These are phyloP conservation scores for Coccomyxa sp. DNA, from an alignment of 139 green algal genomes.

Conservation along the genomic window DNA sequence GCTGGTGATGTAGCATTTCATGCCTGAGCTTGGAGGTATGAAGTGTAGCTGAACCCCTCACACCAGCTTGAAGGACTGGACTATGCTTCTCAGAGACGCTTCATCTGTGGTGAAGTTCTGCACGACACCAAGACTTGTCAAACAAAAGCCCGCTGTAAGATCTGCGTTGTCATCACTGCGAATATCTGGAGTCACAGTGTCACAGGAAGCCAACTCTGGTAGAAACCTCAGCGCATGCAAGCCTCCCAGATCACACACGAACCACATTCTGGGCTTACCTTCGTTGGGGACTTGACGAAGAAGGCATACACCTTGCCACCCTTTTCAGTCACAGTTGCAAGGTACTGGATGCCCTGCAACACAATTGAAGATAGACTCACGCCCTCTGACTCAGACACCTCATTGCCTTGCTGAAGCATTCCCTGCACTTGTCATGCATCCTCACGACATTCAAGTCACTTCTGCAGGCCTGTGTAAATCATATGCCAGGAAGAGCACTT, in stretches of 20 bases:
- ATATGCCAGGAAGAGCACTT: neutral
- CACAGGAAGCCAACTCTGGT: neutral
- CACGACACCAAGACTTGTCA: no score
- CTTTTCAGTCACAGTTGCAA: constrained; percentile 62
- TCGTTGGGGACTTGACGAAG: constrained; percentile 49
- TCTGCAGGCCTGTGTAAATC: neutral
- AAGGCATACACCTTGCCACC: constrained; percentile 69
- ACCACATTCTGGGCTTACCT: constrained; percentile 13
- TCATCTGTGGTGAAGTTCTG: constrained; percentile 46
- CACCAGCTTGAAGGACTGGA: constrained; percentile 60
- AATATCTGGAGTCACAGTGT: neutral
- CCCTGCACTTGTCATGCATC: no score
- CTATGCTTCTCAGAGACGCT: constrained; percentile 46
- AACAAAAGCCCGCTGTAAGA: no score
- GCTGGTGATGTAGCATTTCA: no score
- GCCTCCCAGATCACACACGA: neutral
- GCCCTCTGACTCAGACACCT: neutral
- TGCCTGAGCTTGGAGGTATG: no score
- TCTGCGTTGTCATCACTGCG: no score
- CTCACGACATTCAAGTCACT: neutral
- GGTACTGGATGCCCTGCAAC: constrained; percentile 55
- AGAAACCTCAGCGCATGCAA: neutral
- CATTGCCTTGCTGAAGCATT: no score
- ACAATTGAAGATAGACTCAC: neutral
- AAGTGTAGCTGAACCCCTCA: no score